Conservation (phyloP, 2,329 filamentous ascomycete genomes). For the Hypocrella siamensis region DNA sequence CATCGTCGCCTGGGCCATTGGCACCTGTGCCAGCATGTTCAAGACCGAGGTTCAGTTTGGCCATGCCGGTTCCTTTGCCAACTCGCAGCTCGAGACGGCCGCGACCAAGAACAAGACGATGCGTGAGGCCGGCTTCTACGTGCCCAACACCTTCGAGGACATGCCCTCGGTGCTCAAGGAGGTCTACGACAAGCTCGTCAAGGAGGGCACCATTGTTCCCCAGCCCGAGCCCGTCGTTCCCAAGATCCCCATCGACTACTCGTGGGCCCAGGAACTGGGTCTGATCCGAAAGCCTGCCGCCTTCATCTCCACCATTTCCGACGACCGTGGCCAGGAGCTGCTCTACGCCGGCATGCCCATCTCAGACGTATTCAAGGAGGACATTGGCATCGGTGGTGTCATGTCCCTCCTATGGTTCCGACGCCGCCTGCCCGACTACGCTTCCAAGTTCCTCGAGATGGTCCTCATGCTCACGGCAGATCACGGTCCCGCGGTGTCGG, state of each 20-base stretch:
- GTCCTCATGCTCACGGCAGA: constrained; percentile 99
- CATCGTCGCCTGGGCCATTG: constrained; percentile 97
- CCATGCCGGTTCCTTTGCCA: constrained; percentile 95
- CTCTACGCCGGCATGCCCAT: constrained; percentile 99
- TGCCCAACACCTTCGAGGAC: constrained; percentile 94
- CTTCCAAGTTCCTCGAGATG: constrained; percentile 99
- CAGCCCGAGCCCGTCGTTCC: constrained; percentile 80
- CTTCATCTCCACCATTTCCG: constrained; percentile 99
- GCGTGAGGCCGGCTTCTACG: constrained; percentile 85
- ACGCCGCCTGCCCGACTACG: constrained; percentile 85
- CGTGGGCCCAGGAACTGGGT: constrained; percentile 97
- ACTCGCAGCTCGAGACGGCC: constrained; percentile 97
- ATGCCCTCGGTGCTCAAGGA: constrained; percentile 60
- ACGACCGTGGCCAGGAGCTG: constrained; percentile 98
- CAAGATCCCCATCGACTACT: constrained; percentile 99
- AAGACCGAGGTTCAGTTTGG: constrained; percentile 99
- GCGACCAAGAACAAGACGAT: constrained; percentile 94
- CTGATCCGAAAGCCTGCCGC: constrained; percentile 99
- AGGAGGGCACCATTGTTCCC: constrained; percentile 71
- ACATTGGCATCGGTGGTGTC: constrained; percentile 98
- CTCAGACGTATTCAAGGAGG: constrained; percentile 98
- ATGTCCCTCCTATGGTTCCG: constrained; percentile 99
- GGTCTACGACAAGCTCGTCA: constrained; percentile 81
- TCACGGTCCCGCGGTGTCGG: constrained; percentile 95
- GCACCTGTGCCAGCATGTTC: constrained; percentile 98